A percentile compares a stretch with the other conserved stretches of the same genome.
These are phyloP conservation scores for Raffaelea deltoideospora DNA, from an alignment of 2,329 filamentous ascomycete species.

Conservation along the genomic window DNA sequence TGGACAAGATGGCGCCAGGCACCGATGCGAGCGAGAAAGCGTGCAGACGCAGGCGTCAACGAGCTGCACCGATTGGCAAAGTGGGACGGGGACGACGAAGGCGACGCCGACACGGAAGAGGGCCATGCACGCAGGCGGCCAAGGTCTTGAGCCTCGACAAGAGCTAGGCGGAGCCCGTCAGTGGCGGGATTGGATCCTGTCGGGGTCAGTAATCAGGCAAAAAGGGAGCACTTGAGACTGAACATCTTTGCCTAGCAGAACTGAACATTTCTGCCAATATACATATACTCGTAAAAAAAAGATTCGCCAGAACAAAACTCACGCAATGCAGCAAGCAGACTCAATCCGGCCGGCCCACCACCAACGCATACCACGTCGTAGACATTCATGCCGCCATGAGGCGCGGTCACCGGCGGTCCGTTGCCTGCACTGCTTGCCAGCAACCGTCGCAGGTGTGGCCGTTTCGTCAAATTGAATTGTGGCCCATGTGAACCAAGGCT, in stretches of 20 bases:
- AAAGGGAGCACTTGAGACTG: not conserved
- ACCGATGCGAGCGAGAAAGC: slow-evolving; percentile 68
- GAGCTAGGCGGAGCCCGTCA: slow-evolving; percentile 63
- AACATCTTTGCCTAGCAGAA: not conserved
- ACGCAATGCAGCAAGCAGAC: slow-evolving; percentile 65
- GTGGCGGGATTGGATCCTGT: slow-evolving; percentile 62
- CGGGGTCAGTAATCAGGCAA: not conserved
- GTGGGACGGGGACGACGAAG: slow-evolving; percentile 46
- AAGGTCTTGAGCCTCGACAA: slow-evolving; percentile 83
- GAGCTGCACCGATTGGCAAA: slow-evolving; percentile 96
- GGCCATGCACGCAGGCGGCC: slow-evolving; percentile 50
- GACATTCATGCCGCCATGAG: no score
- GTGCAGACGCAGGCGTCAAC: slow-evolving; percentile 75
- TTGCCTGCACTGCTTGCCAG: no score
- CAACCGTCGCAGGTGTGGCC: slow-evolving; percentile 21
- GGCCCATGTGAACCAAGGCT: slow-evolving; percentile 14
- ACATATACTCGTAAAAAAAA: not conserved
- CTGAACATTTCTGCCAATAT: not conserved
- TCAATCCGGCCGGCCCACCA: slow-evolving; percentile 78
- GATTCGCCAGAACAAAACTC: slow-evolving; percentile 15
- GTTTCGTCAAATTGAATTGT: no score
- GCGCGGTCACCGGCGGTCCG: no score
- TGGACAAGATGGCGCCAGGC: slow-evolving; percentile 67
- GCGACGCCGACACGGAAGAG: no score
- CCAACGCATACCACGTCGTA: slow-evolving; percentile 91